Percentiles rank a stretch among this genome's conserved stretches.
phyloP scores from a whole-genome alignment of 805 yeast species.

The Vanderwaltozyma tropicalis region DNA sequence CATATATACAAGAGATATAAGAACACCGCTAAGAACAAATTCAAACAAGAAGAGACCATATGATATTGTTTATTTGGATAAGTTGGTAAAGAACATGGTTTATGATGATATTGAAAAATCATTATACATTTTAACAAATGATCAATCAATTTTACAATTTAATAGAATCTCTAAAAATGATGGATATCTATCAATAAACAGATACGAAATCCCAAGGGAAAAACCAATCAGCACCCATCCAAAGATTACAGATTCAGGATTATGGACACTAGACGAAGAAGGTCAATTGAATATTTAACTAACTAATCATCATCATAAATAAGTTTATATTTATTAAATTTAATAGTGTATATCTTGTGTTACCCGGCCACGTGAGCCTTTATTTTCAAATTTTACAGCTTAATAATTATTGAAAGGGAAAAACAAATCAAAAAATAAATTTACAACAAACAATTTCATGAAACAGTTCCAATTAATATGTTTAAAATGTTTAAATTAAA shows the following conservation, averaged over 20 bases:
- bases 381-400: no score
- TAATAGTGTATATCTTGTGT: no score
- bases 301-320: no score
- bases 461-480: no score
- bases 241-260: background rate
- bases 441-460: no score
- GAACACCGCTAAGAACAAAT: no score
- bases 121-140: slow-evolving; percentile 7
- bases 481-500: no score
- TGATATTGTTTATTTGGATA: slow-evolving; percentile 6
- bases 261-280: background rate
- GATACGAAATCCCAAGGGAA: background rate
- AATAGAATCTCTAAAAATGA: background rate
- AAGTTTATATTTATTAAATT: no score
- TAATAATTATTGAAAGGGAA: no score
- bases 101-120: slow-evolving; percentile 5
- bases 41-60: slow-evolving; percentile 5
- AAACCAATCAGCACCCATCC: background rate
- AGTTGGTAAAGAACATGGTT: slow-evolving; percentile 6
- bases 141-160: slow-evolving; percentile 6
- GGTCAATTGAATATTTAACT: background rate
- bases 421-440: no score
- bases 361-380: no score
- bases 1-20: background rate
- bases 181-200: background rate